Evolutionary conservation across 179 eudicot genomes (phyloP).

Genomic region (Beta lomatogona): DNA sequence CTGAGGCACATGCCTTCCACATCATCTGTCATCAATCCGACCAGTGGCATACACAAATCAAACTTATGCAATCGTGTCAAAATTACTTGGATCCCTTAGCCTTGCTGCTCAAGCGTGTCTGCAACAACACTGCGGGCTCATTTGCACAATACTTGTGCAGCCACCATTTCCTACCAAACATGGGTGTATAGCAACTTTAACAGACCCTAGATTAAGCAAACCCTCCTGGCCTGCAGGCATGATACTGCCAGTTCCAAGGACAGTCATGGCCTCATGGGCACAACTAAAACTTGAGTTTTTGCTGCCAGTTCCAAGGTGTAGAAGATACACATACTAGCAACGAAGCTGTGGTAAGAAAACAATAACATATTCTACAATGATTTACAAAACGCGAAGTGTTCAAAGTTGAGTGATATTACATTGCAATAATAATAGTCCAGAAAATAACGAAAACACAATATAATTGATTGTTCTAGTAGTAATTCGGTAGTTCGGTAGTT

Average conservation of each 20-base stretch:
- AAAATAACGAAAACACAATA: too few relatives aligned
- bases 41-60: neutral
- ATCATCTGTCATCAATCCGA: neutral
- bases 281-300: constrained; percentile 76
- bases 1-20: constrained; percentile 16
- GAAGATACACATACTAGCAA: too few relatives aligned
- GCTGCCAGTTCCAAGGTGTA: constrained; percentile 39
- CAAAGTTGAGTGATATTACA: too few relatives aligned
- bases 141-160: constrained; percentile 57
- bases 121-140: constrained; percentile 70
- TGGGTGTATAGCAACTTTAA: constrained; percentile 72
- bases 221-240: constrained; percentile 90
- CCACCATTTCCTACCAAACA: constrained; percentile 46
- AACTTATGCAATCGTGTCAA: neutral
- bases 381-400: too few relatives aligned
- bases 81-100: constrained; percentile 25
- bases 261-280: constrained; percentile 59
- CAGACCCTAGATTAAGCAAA: constrained; percentile 59
- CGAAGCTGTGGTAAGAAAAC: too few relatives aligned
- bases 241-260: constrained; percentile 83
- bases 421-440: too few relatives aligned
- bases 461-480: too few relatives aligned
- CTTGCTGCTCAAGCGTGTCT: constrained; percentile 43
- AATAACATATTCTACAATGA: too few relatives aligned
- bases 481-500: too few relatives aligned